Conservation (phyloP, 2,329 filamentous ascomycete species). For the Colletotrichum graminicola region DNA sequence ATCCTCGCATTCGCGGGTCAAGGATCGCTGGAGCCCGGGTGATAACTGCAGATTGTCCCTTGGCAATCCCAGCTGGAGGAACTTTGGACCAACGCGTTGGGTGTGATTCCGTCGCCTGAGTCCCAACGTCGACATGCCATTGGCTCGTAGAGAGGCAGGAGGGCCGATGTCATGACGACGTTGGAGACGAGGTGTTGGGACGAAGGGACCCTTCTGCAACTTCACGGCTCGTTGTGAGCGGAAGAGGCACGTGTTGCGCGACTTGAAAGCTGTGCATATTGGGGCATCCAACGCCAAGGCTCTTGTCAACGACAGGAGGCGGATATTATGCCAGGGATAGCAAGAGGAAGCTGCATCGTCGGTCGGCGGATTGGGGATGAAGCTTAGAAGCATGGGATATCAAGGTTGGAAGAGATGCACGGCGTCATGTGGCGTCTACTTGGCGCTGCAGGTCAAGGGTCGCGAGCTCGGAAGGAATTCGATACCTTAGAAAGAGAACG, state of each 20-base stretch:
- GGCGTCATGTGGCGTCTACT: constrained; percentile 38
- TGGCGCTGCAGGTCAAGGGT: constrained; percentile 39
- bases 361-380: constrained; percentile 33
- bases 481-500: neutral
- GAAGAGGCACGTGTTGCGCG: constrained; percentile 35
- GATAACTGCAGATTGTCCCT: constrained; percentile 24
- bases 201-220: constrained; percentile 29
- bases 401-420: constrained; percentile 29
- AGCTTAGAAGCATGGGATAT: constrained; percentile 34
- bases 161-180: constrained; percentile 35
- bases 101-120: constrained; percentile 32
- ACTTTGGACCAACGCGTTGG: constrained; percentile 30
- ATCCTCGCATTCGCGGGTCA: constrained; percentile 29
- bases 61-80: constrained; percentile 21
- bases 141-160: constrained; percentile 25
- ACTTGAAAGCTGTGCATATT: constrained; percentile 23
- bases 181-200: constrained; percentile 27
- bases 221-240: constrained; percentile 37
- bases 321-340: constrained; percentile 37
- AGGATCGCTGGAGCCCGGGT: constrained; percentile 9
- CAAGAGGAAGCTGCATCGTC: constrained; percentile 27
- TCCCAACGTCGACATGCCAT: constrained; percentile 9
- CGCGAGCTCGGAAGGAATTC: constrained; percentile 27
- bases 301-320: constrained; percentile 28
- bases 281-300: constrained; percentile 30